Evolutionary conservation across 129 eudicot species (phyloP).

Genomic region (Centaurea solstitialis): DNA sequence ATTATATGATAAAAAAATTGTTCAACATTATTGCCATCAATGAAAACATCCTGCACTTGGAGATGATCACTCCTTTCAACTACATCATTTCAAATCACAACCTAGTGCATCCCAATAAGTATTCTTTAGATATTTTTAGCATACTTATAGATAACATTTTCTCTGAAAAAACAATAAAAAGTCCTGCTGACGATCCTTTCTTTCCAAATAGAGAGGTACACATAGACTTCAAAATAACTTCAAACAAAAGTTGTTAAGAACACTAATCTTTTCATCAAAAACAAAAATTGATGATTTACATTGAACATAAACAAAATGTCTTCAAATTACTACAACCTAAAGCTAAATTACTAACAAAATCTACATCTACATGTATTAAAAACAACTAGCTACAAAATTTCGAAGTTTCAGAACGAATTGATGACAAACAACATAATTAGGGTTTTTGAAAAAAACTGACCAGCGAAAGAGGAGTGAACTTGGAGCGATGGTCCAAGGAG

Average conservation of each 20-base stretch:
- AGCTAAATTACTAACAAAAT: background rate
- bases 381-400: background rate
- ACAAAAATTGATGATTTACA: background rate
- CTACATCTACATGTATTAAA: background rate
- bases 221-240: no score
- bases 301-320: background rate
- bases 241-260: no score
- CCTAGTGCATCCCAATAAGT: background rate
- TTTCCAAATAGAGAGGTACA: no score
- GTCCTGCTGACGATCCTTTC: background rate
- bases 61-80: background rate
- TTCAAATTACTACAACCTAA: background rate
- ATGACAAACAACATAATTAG: conserved; percentile 17
- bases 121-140: background rate
- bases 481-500: conserved; percentile 98
- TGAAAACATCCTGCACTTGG: background rate
- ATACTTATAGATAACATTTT: background rate
- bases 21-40: background rate
- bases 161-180: background rate
- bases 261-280: background rate
- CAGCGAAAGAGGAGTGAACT: conserved; percentile 84
- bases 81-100: background rate
- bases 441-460: conserved; percentile 47
- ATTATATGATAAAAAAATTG: background rate
- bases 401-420: background rate